Percentiles rank a stretch among this genome's conserved stretches.
Evolutionary conservation across 345 rosid species (phyloP).

Genomic region (Lagerstroemia speciosa): DNA sequence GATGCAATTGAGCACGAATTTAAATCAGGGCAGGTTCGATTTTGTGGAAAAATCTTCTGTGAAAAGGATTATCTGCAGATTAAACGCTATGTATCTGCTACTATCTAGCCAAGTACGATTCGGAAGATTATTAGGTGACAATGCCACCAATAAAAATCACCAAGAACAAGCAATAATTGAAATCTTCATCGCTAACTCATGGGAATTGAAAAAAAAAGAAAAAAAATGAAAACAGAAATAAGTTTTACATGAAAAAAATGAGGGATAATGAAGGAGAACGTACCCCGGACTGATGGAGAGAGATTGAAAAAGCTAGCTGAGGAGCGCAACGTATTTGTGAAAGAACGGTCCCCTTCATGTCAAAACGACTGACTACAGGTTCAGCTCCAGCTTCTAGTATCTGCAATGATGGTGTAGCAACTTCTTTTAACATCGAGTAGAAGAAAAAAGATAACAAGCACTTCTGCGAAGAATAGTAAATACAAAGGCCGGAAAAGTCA

Average conservation of each 20-base stretch:
- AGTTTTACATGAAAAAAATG: neutral
- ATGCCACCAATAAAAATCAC: neutral
- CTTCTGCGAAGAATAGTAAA: neutral
- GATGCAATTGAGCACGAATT: neutral
- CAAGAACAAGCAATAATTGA: neutral
- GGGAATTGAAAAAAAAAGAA: neutral
- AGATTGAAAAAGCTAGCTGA: conserved; percentile 64
- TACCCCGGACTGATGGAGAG: conserved; percentile 74
- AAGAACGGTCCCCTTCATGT: conserved; percentile 60
- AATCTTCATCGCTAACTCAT: neutral
- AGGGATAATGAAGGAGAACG: conserved; percentile 11
- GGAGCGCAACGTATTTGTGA: conserved; percentile 87
- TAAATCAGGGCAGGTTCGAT: neutral
- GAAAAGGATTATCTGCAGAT: neutral
- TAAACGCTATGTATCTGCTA: neutral
- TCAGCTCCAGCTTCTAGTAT: conserved; percentile 83
- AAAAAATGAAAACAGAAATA: neutral
- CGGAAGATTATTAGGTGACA: neutral
- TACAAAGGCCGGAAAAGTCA: neutral
- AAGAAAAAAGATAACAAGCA: neutral
- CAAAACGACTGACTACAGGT: conserved; percentile 60
- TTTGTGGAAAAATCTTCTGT: neutral
- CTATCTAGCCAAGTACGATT: neutral
- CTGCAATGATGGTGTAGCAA: conserved; percentile 30
- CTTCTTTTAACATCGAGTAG: neutral